These are phyloP conservation scores for Nephelium lappaceum DNA, from an alignment of 345 rosid species.

Conservation along the genomic window DNA sequence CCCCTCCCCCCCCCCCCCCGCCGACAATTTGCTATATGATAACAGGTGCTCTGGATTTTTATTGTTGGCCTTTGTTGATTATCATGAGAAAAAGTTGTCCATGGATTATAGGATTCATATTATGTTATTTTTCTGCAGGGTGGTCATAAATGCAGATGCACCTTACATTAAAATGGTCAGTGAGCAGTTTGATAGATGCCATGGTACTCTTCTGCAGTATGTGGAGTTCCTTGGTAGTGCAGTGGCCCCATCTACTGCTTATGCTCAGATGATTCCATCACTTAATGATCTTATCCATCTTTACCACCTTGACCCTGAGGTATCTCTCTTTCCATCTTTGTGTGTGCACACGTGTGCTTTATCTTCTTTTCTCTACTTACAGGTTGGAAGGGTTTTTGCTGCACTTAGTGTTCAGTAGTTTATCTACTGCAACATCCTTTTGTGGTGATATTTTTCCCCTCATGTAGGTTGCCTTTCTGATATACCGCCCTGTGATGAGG, in stretches of 20 bases:
- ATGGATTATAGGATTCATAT: slow-evolving; percentile 6
- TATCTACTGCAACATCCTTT: background rate
- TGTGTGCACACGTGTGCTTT: background rate
- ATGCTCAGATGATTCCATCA: slow-evolving; percentile 81
- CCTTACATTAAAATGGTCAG: slow-evolving; percentile 99
- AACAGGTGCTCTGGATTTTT: background rate
- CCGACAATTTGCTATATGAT: background rate
- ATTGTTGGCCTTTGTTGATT: background rate
- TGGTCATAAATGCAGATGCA: slow-evolving; percentile 88
- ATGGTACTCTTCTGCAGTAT: slow-evolving; percentile 98
- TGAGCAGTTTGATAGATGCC: slow-evolving; percentile 98
- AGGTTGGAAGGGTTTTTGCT: background rate
- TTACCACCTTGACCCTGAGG: slow-evolving; percentile 99
- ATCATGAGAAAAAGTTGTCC: background rate
- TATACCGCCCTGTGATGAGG: slow-evolving; percentile 97
- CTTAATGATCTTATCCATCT: slow-evolving; percentile 83
- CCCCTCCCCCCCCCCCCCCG: no score
- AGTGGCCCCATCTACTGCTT: slow-evolving; percentile 71
- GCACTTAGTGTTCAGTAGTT: background rate
- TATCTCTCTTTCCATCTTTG: slow-evolving; percentile 28
- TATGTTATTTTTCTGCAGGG: slow-evolving; percentile 55
- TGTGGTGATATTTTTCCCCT: slow-evolving; percentile 19
- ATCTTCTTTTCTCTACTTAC: background rate
- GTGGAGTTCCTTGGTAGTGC: slow-evolving; percentile 94
- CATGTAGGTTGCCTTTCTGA: slow-evolving; percentile 88